Evolutionary conservation across 2,329 filamentous ascomycete species (phyloP).

Genomic region (Fusarium chuoi): DNA sequence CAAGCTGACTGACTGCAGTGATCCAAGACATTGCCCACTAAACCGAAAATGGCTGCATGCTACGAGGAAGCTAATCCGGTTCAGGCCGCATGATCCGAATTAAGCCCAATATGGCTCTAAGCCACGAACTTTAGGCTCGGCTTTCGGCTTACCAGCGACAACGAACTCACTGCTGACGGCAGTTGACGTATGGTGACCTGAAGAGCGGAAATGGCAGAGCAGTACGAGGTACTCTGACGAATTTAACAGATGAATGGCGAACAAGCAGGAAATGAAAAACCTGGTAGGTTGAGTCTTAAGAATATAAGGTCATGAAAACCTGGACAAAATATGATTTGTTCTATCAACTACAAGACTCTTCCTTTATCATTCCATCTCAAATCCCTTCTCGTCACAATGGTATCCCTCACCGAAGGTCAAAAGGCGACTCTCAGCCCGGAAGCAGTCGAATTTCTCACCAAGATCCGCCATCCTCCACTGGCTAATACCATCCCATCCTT

Average conservation of each 20-base stretch:
- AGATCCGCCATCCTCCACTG: neutral
- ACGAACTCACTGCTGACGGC: neutral
- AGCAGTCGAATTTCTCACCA: neutral
- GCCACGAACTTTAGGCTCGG: neutral
- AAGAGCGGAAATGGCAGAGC: neutral
- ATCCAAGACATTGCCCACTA: neutral
- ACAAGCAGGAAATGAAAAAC: accelerated
- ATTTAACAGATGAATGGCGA: accelerated
- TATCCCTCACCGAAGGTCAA: neutral
- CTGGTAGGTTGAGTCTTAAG: neutral
- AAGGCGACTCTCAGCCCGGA: neutral
- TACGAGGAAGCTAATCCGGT: neutral
- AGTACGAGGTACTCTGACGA: accelerated
- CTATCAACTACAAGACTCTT: neutral
- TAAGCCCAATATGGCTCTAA: neutral
- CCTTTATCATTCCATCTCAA: neutral
- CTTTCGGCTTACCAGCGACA: neutral
- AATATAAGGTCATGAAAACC: neutral
- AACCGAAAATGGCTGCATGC: neutral
- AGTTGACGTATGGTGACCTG: accelerated
- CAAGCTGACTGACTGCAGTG: accelerated
- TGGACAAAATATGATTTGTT: neutral
- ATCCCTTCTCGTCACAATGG: neutral
- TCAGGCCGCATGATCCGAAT: neutral
- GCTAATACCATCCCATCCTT: neutral